phyloP scores from a whole-genome alignment of 2,329 filamentous ascomycete genomes.

The Podosphaera xanthii region DNA sequence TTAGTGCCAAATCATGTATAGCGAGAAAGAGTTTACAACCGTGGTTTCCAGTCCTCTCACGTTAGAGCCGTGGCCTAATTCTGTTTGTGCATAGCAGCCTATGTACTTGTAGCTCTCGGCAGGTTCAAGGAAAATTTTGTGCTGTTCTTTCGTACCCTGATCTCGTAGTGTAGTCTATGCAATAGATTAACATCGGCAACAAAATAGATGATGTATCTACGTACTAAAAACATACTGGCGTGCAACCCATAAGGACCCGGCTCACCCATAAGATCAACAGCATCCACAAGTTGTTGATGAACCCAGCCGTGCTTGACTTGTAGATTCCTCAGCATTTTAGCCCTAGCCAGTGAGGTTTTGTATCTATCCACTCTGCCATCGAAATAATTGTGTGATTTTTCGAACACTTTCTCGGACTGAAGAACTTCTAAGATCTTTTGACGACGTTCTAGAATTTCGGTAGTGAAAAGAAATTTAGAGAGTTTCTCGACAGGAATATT shows the following conservation, averaged over 20 bases:
- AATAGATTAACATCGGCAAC: background rate
- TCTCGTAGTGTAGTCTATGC: slow-evolving; percentile 40
- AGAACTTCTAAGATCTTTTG: slow-evolving; percentile 39
- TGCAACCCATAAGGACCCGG: slow-evolving; percentile 54
- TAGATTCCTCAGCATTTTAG: slow-evolving; percentile 46
- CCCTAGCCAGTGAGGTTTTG: slow-evolving; percentile 44
- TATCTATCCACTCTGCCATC: slow-evolving; percentile 45
- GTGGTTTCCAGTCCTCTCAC: slow-evolving; percentile 31
- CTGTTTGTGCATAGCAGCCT: slow-evolving; percentile 63
- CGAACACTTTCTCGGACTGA: slow-evolving; percentile 44
- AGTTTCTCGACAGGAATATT: slow-evolving; percentile 44
- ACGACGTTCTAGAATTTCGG: slow-evolving; percentile 37
- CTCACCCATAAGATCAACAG: slow-evolving; percentile 49
- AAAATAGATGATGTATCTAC: slow-evolving; percentile 5
- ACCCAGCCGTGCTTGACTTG: slow-evolving; percentile 44
- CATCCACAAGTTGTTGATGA: slow-evolving; percentile 36
- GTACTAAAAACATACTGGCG: slow-evolving; percentile 42
- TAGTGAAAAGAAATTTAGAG: slow-evolving; percentile 45
- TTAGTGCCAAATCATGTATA: background rate
- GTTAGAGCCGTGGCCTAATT: slow-evolving; percentile 59
- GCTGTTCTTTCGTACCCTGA: slow-evolving; percentile 51
- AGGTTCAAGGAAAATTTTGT: slow-evolving; percentile 46
- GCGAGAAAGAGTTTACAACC: background rate
- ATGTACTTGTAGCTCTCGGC: slow-evolving; percentile 49
- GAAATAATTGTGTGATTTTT: slow-evolving; percentile 61